A percentile compares a stretch with the other conserved stretches of the same genome.
Evolutionary conservation across 345 rosid species (phyloP).

Genomic region (Brassica incana): DNA sequence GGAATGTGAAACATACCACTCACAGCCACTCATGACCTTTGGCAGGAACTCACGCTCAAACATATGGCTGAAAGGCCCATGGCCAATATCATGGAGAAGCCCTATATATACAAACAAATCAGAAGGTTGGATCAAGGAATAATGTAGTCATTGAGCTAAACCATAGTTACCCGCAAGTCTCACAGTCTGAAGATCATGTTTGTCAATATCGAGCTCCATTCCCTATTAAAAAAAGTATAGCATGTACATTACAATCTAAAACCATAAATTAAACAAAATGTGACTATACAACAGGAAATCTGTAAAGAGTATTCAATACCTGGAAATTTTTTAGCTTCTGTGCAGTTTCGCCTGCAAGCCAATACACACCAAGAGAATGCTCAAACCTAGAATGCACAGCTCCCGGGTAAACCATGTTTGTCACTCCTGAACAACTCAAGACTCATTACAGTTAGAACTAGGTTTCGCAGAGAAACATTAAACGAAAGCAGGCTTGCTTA

Average conservation of each 20-base stretch:
- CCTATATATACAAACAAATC: constrained; percentile 48
- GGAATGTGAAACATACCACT: constrained; percentile 55
- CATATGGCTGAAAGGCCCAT: constrained; percentile 95
- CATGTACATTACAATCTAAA: constrained; percentile 14
- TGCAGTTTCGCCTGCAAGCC: constrained; percentile 81
- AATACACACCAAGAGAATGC: constrained; percentile 91
- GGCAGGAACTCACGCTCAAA: constrained; percentile 95
- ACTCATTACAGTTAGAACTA: background rate
- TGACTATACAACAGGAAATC: constrained; percentile 4
- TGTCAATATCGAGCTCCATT: constrained; percentile 75
- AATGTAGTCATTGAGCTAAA: constrained; percentile 3
- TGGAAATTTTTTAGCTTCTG: constrained; percentile 64
- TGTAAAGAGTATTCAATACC: constrained; percentile 41
- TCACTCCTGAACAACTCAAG: constrained; percentile 52
- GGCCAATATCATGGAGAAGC: constrained; percentile 92
- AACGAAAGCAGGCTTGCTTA: constrained; percentile 6
- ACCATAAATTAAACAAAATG: background rate
- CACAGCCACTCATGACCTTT: constrained; percentile 44
- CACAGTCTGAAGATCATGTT: constrained; percentile 79
- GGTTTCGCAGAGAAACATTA: background rate
- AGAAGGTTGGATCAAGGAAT: constrained; percentile 10
- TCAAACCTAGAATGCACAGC: constrained; percentile 92
- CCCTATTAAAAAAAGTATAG: constrained; percentile 48
- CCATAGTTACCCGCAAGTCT: constrained; percentile 71
- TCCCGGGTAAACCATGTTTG: constrained; percentile 86